These are phyloP conservation scores for Plenodomus tracheiphilus DNA, from an alignment of 2,329 filamentous ascomycete species.

Conservation along the genomic window DNA sequence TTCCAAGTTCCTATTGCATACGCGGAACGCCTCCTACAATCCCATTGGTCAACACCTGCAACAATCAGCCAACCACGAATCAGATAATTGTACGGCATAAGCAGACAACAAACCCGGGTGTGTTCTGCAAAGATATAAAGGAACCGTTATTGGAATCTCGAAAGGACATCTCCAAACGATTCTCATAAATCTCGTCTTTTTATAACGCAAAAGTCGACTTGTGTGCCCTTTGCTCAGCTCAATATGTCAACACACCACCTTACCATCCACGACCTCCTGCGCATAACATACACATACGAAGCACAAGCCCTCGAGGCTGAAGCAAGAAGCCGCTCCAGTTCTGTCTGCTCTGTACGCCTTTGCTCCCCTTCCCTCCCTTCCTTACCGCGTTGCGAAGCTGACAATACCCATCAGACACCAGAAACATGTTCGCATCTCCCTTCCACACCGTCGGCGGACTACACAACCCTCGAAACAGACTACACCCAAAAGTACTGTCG, in stretches of 20 bases:
- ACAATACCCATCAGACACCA: slow-evolving; percentile 25
- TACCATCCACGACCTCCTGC: slow-evolving; percentile 36
- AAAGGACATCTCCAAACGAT: neutral
- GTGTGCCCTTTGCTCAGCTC: too few relatives aligned
- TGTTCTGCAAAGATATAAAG: slow-evolving; percentile 7
- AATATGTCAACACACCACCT: slow-evolving; percentile 39
- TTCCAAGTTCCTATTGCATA: neutral
- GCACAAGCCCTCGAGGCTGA: slow-evolving; percentile 25
- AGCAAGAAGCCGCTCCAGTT: slow-evolving; percentile 21
- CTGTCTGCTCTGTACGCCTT: slow-evolving; percentile 32
- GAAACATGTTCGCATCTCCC: slow-evolving; percentile 26
- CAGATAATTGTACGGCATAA: slow-evolving; percentile 26
- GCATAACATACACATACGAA: slow-evolving; percentile 41
- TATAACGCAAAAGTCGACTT: too few relatives aligned
- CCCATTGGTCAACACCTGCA: slow-evolving; percentile 7
- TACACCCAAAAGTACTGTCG: slow-evolving; percentile 31
- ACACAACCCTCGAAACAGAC: slow-evolving; percentile 32
- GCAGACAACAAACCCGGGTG: neutral
- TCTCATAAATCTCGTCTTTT: too few relatives aligned
- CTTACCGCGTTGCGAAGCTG: neutral
- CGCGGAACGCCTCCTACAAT: neutral
- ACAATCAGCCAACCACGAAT: slow-evolving; percentile 20
- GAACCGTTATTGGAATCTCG: neutral
- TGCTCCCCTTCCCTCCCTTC: neutral
- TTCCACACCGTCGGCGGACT: slow-evolving; percentile 10